phyloP scores from a whole-genome alignment of 495 filamentous ascomycete species.

The Hyaloscypha hepaticicola region DNA sequence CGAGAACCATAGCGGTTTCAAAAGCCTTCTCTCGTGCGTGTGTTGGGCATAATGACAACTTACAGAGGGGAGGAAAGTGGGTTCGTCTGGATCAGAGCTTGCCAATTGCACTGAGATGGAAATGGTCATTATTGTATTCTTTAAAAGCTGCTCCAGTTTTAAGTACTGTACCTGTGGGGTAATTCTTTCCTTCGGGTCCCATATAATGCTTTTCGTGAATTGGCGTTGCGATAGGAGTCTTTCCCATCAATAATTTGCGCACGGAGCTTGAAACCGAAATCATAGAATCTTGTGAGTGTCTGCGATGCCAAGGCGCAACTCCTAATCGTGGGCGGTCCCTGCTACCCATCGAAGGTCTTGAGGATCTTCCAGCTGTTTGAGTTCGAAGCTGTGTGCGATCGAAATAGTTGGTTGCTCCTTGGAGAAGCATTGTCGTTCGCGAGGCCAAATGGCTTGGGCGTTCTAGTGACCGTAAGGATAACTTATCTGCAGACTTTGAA shows the following conservation, averaged over 20 bases:
- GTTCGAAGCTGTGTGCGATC: slow-evolving; percentile 10
- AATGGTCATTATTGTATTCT: not conserved
- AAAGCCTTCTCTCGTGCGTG: too few relatives aligned
- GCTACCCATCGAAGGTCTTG: slow-evolving; percentile 10
- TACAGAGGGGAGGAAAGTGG: slow-evolving; percentile 30
- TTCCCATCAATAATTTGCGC: slow-evolving; percentile 36
- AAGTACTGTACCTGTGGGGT: slow-evolving; percentile 14
- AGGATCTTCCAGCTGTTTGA: not conserved
- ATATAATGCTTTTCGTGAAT: slow-evolving; percentile 9
- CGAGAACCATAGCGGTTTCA: too few relatives aligned
- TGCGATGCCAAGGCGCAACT: slow-evolving; percentile 43
- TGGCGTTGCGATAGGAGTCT: slow-evolving; percentile 36
- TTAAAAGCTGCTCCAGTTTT: not conserved
- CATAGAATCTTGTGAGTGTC: slow-evolving; percentile 35
- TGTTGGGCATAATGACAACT: slow-evolving; percentile 20
- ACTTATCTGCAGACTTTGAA: slow-evolving; percentile 7
- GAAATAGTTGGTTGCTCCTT: slow-evolving; percentile 26
- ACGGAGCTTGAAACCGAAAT: slow-evolving; percentile 41
- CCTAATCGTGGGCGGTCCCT: slow-evolving; percentile 36
- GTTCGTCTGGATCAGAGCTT: slow-evolving; percentile 27
- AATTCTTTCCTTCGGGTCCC: slow-evolving; percentile 15
- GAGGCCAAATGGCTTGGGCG: slow-evolving; percentile 4
- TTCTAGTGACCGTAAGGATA: not conserved
- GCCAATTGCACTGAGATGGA: slow-evolving; percentile 27
- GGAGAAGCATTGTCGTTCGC: slow-evolving; percentile 26